Evolutionary conservation across 2,329 filamentous ascomycete species (phyloP).

Genomic region (Monilinia aucupariae): DNA sequence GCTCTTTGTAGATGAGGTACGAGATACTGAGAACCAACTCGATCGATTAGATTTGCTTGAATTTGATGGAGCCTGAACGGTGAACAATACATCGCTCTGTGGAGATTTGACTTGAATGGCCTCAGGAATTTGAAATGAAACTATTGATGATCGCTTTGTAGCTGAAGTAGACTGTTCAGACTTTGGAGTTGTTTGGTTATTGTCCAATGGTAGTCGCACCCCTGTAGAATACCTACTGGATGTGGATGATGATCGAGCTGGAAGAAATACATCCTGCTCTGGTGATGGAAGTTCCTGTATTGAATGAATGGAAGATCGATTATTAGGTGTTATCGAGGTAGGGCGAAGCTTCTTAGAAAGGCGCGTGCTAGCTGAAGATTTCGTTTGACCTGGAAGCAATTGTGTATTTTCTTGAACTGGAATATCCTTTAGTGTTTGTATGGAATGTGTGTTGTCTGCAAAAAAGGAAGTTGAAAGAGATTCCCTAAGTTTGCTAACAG

Average conservation of each 20-base stretch:
- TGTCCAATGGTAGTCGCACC: not conserved
- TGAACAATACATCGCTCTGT: not conserved
- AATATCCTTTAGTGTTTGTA: not conserved
- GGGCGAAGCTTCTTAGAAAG: not conserved
- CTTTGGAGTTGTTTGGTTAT: not conserved
- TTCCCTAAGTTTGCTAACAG: not conserved
- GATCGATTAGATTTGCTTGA: slow-evolving; percentile 1
- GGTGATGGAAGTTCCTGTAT: not conserved
- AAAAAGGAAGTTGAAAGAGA: not conserved
- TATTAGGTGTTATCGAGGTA: not conserved
- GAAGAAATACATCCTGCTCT: not conserved
- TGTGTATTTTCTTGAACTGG: not conserved
- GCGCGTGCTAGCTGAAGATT: not conserved
- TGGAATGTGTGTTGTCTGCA: not conserved
- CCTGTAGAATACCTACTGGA: not conserved
- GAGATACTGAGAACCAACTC: slow-evolving; percentile 7
- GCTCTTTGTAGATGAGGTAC: slow-evolving; percentile 6
- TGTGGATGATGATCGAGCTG: not conserved
- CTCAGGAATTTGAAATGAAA: slow-evolving; percentile 8
- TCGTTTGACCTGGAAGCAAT: not conserved
- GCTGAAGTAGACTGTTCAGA: not conserved
- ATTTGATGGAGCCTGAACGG: not conserved
- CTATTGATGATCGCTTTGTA: slow-evolving; percentile 5
- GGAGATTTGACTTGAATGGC: not conserved
- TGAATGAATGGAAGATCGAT: slow-evolving; percentile 1